A percentile compares a stretch with the other conserved stretches of the same genome.
These are phyloP conservation scores for Salix dunnii DNA, from an alignment of 345 rosid genomes.

Conservation along the genomic window DNA sequence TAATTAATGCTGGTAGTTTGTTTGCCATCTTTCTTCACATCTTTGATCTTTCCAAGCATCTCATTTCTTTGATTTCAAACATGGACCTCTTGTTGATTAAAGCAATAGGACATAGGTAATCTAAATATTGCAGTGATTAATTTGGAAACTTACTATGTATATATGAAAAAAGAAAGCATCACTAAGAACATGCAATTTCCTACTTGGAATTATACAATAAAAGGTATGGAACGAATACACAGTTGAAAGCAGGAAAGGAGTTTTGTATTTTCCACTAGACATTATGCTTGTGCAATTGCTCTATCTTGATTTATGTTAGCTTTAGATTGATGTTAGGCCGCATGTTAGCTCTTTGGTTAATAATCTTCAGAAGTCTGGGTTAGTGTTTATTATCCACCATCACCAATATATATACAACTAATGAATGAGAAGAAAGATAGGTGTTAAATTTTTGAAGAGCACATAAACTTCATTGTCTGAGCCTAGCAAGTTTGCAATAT, in stretches of 20 bases:
- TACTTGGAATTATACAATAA: background rate
- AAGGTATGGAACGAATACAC: background rate
- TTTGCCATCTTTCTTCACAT: background rate
- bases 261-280: background rate
- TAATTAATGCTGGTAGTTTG: background rate
- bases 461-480: background rate
- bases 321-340: background rate
- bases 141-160: background rate
- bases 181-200: background rate
- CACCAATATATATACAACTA: background rate
- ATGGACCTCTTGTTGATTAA: background rate
- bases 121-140: background rate
- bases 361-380: no score
- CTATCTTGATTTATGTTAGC: background rate
- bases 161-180: background rate
- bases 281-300: background rate
- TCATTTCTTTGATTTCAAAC: background rate
- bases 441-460: background rate
- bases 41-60: background rate
- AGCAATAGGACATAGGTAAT: background rate
- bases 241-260: background rate
- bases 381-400: background rate
- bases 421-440: background rate
- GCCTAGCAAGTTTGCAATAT: background rate
- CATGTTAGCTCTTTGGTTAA: background rate